Base-by-base conservation (phyloP, 2,329 filamentous ascomycete species). In the Neonectria ditissima region DNA sequence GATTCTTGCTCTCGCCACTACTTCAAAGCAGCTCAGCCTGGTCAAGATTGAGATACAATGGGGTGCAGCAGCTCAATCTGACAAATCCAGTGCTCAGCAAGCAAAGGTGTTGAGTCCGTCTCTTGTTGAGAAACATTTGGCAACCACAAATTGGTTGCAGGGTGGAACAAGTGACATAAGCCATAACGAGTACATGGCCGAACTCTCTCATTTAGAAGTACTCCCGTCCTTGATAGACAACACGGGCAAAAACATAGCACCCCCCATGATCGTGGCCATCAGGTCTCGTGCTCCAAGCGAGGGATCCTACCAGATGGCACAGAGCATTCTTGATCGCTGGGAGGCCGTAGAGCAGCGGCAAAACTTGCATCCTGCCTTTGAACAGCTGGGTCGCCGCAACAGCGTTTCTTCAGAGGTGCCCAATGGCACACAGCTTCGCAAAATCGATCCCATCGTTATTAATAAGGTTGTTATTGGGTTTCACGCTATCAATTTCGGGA, bases 301-400 rank as follows among this genome's bases (percentile, higher is more conserved):
- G 82, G 59, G 83, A 81, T 68, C 89, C 30, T 89, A 86, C 44
- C 88, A 90, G 67, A 87, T 89, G 32, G 82, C 87, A 0, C 88
- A 91, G 69, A 97, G 90, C 69, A 86, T 94, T 43, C 84, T 98
- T 65, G 90, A 93, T 66, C 87, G 91, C 65, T 98, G 95, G 95
- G 91, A 96, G 69, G 81, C 97, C 14, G 76, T 95, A 10, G 88
- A 92, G 32, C 84, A 87, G 51, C 80, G 85, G n/a, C 88, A 91
- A 66, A 83, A 81, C 10, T 80, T 97, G 8, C 92, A 96, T 74
- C 80, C 90, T 2, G 91, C 91, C 13, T 95, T 97, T 75, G 91
- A 93, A 68, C 91, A 94, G 70, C 83, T 96, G 26, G 87, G 89
- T 45, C 87, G 91, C 69, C 88, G 88, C 72, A 88, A 87, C 73